Evolutionary conservation across 225 moss, liverwort and hornwort species (phyloP), one percentile per base, ranked within the genome.

Genomic region (Pseudoscleropodium purum): DNA sequence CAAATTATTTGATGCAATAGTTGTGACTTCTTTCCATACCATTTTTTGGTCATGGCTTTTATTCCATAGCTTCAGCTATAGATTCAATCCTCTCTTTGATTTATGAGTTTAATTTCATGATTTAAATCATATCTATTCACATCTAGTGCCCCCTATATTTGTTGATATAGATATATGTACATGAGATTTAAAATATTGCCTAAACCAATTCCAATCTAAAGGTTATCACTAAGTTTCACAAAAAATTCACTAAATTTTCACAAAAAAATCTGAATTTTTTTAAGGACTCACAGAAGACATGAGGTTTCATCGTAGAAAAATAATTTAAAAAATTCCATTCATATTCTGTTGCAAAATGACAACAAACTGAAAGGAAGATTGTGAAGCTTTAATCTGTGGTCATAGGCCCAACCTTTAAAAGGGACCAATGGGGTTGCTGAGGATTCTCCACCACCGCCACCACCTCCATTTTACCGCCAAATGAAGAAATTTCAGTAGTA

Each of bases 141-240:
- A 25, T 4, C 8, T 25, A 39, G 1, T 70, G 14, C 25, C 39
- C 14, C 39, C 7, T 13, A 4, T 14, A 39, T 24, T 69, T 4
- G 4, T 70, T 25, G 14, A 24, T 70, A 39, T 1, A 24, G 0
- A 39, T 24, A 69, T 23, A 13, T 4, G 5, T 14, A 25, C 3
- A 15, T 15, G 14, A 41, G 5, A 39, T 39, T 24, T 4, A 5
- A 41, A 26, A 41, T 41, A 26, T 41, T 1, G 1, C 5, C 15
- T 26, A 41, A 7, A 2, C 26, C 0, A 27, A 2, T 5, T 41
- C 5, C 0, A 1, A 43, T 1, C 27, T 27, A 9, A 72, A 41
- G 5, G 14, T 26, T 2, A 0, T 72, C 2, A 41, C 2, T 39
- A 8, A 1, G 7, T 25, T 39, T 70, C 5, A 14, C 8, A 0